phyloP scores from a whole-genome alignment of 345 rosid genomes.

The Erodium maritimum region DNA sequence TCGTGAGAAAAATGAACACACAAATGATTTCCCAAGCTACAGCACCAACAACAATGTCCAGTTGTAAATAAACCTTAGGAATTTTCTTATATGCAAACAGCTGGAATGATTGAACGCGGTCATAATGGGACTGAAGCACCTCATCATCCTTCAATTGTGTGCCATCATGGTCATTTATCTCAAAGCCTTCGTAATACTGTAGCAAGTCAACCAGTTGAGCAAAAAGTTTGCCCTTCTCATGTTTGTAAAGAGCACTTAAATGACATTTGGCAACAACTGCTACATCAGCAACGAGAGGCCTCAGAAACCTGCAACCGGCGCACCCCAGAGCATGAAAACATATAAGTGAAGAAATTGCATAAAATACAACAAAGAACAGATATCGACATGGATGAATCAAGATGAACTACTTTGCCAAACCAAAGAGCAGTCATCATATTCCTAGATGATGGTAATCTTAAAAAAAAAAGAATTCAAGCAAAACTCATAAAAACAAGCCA shows the following conservation, averaged over 20 bases:
- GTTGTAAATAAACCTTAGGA: constrained; percentile 50
- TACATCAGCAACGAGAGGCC: constrained; percentile 95
- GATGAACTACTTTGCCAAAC: neutral
- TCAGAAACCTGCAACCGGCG: constrained; percentile 42
- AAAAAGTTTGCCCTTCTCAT: constrained; percentile 82
- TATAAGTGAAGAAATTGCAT: neutral
- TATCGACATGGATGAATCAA: neutral
- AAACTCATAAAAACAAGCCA: neutral
- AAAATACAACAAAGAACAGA: neutral
- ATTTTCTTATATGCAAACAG: constrained; percentile 78
- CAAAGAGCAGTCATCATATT: too few relatives aligned
- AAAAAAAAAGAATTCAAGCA: neutral
- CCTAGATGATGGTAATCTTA: neutral
- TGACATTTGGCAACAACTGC: constrained; percentile 94
- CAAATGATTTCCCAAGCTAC: neutral
- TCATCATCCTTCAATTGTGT: constrained; percentile 92
- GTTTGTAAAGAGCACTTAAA: constrained; percentile 72
- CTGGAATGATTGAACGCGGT: constrained; percentile 78
- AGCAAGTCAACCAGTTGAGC: constrained; percentile 90
- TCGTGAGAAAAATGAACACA: neutral
- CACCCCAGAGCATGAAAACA: neutral
- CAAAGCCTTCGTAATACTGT: constrained; percentile 95
- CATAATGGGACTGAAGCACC: constrained; percentile 83
- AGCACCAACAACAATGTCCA: neutral
- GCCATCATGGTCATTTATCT: constrained; percentile 93